Evolutionary conservation across 176 grass and related monocot genomes (phyloP).

Genomic region (Stipa capillata): DNA sequence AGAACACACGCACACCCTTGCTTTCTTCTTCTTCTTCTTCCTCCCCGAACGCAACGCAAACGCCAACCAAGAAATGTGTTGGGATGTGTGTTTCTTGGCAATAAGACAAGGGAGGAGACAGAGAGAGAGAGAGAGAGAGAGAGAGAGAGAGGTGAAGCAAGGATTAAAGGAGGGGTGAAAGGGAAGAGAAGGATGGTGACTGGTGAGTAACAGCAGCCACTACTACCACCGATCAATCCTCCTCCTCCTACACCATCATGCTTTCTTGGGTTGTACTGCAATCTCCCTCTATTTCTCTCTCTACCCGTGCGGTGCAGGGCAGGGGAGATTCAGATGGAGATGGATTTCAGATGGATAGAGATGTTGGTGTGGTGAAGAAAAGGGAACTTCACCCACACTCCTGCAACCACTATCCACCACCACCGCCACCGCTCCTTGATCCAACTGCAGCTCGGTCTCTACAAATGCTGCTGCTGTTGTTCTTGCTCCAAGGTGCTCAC

Average conservation of each 20-base stretch:
- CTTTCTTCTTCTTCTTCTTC: too few species aligned
- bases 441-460: not conserved
- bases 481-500: not conserved
- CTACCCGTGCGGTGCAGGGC: not conserved
- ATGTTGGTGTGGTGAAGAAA: slow-evolving; percentile 18
- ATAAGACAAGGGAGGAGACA: not conserved
- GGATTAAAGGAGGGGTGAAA: slow-evolving; percentile 25
- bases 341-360: slow-evolving; percentile 9
- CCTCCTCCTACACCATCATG: slow-evolving; percentile 40
- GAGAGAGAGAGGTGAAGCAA: slow-evolving; percentile 21
- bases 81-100: slow-evolving; percentile 22
- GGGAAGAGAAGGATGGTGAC: slow-evolving; percentile 18
- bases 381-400: slow-evolving; percentile 35
- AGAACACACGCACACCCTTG: not conserved
- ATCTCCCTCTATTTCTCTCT: not conserved
- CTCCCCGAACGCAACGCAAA: not conserved
- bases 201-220: slow-evolving; percentile 37
- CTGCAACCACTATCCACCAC: slow-evolving; percentile 32
- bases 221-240: slow-evolving; percentile 1
- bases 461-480: slow-evolving; percentile 36
- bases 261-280: slow-evolving; percentile 83
- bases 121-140: not conserved
- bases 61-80: not conserved
- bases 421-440: slow-evolving; percentile 4
- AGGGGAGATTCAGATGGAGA: slow-evolving; percentile 22